These are phyloP conservation scores for Fusarium abutilonis DNA, from an alignment of 2,329 filamentous ascomycete species.

Conservation along the genomic window DNA sequence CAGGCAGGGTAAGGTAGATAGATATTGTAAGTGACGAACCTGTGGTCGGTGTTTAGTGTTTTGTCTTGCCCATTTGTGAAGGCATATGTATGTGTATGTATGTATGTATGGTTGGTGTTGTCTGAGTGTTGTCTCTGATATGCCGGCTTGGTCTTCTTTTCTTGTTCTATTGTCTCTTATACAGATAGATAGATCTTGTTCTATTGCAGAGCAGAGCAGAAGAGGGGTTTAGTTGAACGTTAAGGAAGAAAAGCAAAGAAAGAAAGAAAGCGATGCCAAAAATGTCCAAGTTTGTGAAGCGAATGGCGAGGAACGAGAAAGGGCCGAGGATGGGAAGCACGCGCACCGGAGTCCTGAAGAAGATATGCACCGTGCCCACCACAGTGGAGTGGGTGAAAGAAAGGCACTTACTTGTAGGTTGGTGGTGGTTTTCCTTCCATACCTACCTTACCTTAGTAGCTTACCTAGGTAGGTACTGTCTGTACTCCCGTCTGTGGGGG, in stretches of 20 bases:
- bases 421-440: constrained; percentile 25
- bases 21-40: constrained; percentile 23
- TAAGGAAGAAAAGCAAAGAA: neutral
- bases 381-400: constrained; percentile 24
- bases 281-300: constrained; percentile 27
- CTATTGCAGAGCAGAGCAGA: constrained; percentile 2
- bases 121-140: constrained; percentile 25
- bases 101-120: constrained; percentile 1
- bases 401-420: neutral
- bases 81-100: neutral
- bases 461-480: neutral
- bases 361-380: constrained; percentile 24
- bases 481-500: constrained; percentile 10
- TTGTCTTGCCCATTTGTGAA: constrained; percentile 31
- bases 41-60: constrained; percentile 36
- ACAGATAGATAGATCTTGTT: neutral
- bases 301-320: constrained; percentile 34
- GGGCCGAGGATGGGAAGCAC: constrained; percentile 39
- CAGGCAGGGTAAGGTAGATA: neutral
- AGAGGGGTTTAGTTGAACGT: constrained; percentile 4
- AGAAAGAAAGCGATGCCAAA: constrained; percentile 3
- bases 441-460: neutral
- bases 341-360: constrained; percentile 21
- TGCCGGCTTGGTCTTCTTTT: constrained; percentile 4
- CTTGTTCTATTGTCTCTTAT: constrained; percentile 7